Percentiles rank a stretch among this genome's conserved stretches.
These are phyloP conservation scores for Comarum palustre DNA, from an alignment of 306 rosid genomes.

Conservation along the genomic window DNA sequence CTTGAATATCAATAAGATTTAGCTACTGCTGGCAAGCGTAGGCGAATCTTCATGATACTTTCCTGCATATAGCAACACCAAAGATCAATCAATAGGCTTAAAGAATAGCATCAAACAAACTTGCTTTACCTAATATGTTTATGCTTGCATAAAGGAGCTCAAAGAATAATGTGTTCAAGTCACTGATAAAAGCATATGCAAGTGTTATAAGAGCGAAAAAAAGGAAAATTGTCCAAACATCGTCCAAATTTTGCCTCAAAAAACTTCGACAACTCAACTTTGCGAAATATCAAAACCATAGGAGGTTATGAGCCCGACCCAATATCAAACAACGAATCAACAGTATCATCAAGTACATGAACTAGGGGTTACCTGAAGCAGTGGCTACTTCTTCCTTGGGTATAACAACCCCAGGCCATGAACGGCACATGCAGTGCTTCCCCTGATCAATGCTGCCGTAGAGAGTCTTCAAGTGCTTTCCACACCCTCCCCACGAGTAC, in stretches of 20 bases:
- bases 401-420: constrained; percentile 65
- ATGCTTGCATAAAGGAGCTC: neutral
- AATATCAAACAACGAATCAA: neutral
- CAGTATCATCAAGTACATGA: neutral
- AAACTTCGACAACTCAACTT: too few species aligned
- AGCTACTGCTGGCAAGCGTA: constrained; percentile 25
- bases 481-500: constrained; percentile 58
- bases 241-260: too few species aligned
- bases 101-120: neutral
- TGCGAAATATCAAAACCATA: too few species aligned
- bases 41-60: constrained; percentile 28
- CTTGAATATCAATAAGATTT: constrained; percentile 19
- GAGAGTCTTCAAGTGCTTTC: constrained; percentile 39
- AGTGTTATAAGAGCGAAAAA: too few species aligned
- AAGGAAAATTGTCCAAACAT: too few species aligned
- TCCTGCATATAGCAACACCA: constrained; percentile 40
- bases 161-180: neutral
- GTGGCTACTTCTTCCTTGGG: constrained; percentile 11
- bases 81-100: neutral
- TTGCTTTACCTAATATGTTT: neutral
- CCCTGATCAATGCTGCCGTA: constrained; percentile 53
- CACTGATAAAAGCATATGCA: neutral
- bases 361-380: constrained; percentile 2
- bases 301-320: too few species aligned
- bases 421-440: constrained; percentile 63